Evolutionary conservation across 2,329 filamentous ascomycete genomes (phyloP), one percentile per base, ranked within the genome.

Genomic region (Aspergillus puulaauensis): DNA sequence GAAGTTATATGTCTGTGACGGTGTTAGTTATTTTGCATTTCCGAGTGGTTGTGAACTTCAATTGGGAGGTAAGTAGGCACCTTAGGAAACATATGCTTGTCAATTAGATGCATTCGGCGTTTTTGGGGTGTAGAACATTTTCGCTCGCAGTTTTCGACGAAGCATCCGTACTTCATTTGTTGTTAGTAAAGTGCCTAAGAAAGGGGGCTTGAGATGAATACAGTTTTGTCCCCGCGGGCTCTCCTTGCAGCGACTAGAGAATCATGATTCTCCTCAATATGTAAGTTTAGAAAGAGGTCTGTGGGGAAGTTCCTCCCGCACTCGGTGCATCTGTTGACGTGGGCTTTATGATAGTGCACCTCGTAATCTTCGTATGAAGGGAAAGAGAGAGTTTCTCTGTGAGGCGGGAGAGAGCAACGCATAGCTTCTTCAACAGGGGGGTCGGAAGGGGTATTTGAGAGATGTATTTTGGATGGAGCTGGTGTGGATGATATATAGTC

Each of bases 191-290:
- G 11, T 12, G 15, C 37, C 21, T 14, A 24, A 35, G 52, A 31
- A 23, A 12, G 40, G 24, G 43, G 8, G 27, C 35, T n/a, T 6
- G 24, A 49, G 40, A 44, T 24, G 79, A 85, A 73, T 78, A 93
- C 90, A 37, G 90, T 97, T 68, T 91, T 93, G 70, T 96, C 92
- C 44, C 93, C 95, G 66, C 86, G 85, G 52, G 91, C 91, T 65
- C 87, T 85, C 69, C 82, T 85, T 11, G 90, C 83, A 50, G 85
- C 86, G 40, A 85, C 81, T 59, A 98, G 82, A 7, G 91, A 85
- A 75, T 99, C 92, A 74, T 98, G 95, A 64, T 88, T 90, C 74
- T 98, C 95, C 65, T 93, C 87, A 63, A 96, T 93, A 71, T 99
- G 95, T 46, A 98, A 75, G 56, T 83, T 81, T 51, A 99, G 81